Conservation (phyloP, 306 rosid species). For the Myrica gale region DNA sequence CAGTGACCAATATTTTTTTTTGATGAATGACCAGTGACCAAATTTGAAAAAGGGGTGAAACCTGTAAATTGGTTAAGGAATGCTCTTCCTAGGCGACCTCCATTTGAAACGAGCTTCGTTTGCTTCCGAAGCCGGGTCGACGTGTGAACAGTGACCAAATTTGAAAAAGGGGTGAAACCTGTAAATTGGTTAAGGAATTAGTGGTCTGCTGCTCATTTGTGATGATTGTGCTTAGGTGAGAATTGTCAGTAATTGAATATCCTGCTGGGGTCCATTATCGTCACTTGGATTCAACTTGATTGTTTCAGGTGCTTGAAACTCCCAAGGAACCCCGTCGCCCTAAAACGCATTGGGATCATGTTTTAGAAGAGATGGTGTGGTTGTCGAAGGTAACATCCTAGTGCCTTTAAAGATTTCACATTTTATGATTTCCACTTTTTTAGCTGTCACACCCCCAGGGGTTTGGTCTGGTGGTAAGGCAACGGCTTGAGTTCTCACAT, state of each 20-base stretch:
- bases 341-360: conserved; percentile 99
- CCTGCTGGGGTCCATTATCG: conserved; percentile 19
- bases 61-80: not conserved
- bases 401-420: conserved; percentile 22
- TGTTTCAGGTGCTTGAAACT: conserved; percentile 81
- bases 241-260: conserved; percentile 12
- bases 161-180: not conserved
- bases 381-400: conserved; percentile 70
- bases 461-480: too few species aligned
- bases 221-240: conserved; percentile 8
- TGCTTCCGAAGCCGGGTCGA: too few species aligned
- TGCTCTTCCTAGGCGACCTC: too few species aligned
- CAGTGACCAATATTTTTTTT: too few species aligned
- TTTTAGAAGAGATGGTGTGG: conserved; percentile 98
- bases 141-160: too few species aligned
- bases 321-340: conserved; percentile 81
- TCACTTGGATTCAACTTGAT: conserved; percentile 20
- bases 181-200: not conserved
- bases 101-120: too few species aligned
- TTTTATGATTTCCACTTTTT: conserved; percentile 5
- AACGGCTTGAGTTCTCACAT: too few species aligned
- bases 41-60: not conserved
- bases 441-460: not conserved
- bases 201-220: conserved; percentile 3
- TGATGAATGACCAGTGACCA: not conserved